Evolutionary conservation across 2,329 filamentous ascomycete species (phyloP), one percentile per base, ranked within the genome.

Genomic region (Venturia aucupariae): DNA sequence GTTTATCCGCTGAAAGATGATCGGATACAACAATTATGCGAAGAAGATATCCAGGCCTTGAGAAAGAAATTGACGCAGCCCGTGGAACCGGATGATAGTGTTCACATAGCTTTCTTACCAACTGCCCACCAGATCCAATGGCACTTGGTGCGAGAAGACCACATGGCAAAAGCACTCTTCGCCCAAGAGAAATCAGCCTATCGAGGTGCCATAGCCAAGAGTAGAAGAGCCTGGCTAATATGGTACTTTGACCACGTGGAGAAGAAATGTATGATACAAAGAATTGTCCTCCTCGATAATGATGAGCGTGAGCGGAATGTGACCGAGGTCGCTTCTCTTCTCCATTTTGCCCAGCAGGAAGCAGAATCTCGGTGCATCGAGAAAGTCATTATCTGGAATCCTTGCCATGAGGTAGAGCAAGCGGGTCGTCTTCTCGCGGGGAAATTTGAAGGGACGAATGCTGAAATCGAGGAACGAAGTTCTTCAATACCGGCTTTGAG

Each of bases 211-310:
- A 48, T 62, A 22, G 41, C 60, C 24, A n/a, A 17, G 10, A 62
- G 41, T 24, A 44, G 41, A 62, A 44, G 42, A 46, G 60, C 42
- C 13, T 62, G 60, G 60, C 35, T 62, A 2, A 22, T 46, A 24
- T 62, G 39, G 44, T 51, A 62, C 30, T 48, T 46, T 22, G 60
- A 62, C 32, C 8, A 32, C 4, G 32, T 32, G 3, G 60, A 48
- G 41, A 35, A 22, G 30, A 62, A 51, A 39, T 30, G 35, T 10
- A 51, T 51, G 22, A 24, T 62, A 1, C 60, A 62, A 17, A 19
- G 60, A 48, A 62, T 62, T 24, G 60, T 62, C 4, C 10, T 51
- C 6, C 42, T 62, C n/a, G 44, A 62, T 32, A 51, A 48, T n/a
- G 13, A 62, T 6, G 60, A 62, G 39, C 19, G 27, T 3, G 60